Percentiles rank a stretch among this genome's conserved stretches.
phyloP scores from a whole-genome alignment of 352 stramenopile genomes.

The Phytophthora capsici region DNA sequence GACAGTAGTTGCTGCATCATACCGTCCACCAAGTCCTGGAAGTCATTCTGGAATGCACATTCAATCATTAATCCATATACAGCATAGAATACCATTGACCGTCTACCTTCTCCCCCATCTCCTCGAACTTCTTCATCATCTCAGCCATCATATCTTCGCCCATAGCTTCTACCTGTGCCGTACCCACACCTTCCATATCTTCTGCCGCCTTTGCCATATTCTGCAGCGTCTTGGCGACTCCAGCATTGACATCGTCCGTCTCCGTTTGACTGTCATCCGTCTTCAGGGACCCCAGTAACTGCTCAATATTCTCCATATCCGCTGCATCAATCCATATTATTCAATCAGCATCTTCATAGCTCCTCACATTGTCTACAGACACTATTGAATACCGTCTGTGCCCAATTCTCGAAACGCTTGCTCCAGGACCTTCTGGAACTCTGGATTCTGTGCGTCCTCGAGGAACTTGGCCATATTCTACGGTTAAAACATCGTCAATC shows the following conservation, averaged over 20 bases:
- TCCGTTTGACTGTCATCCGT: constrained; percentile 46
- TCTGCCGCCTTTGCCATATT: constrained; percentile 90
- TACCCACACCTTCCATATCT: constrained; percentile 87
- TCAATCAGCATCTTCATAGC: neutral
- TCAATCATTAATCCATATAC: neutral
- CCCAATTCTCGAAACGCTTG: constrained; percentile 88
- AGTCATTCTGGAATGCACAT: constrained; percentile 63
- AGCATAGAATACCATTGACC: neutral
- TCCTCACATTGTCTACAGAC: neutral
- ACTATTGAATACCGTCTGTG: constrained; percentile 50
- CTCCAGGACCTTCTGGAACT: constrained; percentile 88
- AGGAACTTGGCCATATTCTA: constrained; percentile 89
- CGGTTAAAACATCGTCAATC: constrained; percentile 9
- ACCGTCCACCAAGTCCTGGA: constrained; percentile 95
- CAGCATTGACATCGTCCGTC: constrained; percentile 79
- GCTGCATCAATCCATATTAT: constrained; percentile 31
- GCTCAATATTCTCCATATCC: constrained; percentile 73
- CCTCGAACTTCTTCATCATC: constrained; percentile 97
- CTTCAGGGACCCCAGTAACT: constrained; percentile 71
- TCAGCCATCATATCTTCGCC: constrained; percentile 96
- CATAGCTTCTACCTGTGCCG: constrained; percentile 86
- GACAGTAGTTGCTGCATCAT: constrained; percentile 98
- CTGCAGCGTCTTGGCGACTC: constrained; percentile 88
- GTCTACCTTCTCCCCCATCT: constrained; percentile 92
- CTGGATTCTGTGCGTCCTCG: constrained; percentile 85